Conservation (phyloP, 768 basidiomycete species). For the Trametes coccinea region DNA sequence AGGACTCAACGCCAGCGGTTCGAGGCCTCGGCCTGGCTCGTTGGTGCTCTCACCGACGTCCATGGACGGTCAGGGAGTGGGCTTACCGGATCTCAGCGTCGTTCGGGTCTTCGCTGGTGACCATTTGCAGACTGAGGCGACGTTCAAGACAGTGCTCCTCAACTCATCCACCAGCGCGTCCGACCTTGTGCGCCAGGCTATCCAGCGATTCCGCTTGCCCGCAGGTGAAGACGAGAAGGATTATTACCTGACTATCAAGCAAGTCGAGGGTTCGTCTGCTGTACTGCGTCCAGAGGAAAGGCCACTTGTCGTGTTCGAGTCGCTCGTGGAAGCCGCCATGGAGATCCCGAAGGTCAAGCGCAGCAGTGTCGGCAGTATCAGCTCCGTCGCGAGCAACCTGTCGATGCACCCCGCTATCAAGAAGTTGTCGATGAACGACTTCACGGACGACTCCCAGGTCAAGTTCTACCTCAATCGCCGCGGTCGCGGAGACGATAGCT, state of each 20-base stretch:
- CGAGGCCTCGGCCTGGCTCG: constrained; percentile 73
- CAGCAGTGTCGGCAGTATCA: constrained; percentile 91
- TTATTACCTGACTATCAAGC: constrained; percentile 92
- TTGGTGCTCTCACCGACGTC: constrained; percentile 64
- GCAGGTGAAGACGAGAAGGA: constrained; percentile 53
- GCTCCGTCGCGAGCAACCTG: constrained; percentile 88
- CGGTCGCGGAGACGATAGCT: constrained; percentile 45
- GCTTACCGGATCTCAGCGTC: constrained; percentile 85
- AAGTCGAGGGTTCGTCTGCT: constrained; percentile 85
- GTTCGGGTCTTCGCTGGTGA: constrained; percentile 95
- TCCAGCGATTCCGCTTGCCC: constrained; percentile 89
- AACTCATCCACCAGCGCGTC: constrained; percentile 81
- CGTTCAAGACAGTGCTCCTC: constrained; percentile 96
- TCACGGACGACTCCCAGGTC: constrained; percentile 94
- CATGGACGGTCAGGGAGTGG: constrained; percentile 60
- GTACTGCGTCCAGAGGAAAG: constrained; percentile 69
- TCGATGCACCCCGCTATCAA: constrained; percentile 95
- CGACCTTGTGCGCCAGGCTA: constrained; percentile 88
- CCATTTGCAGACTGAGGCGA: constrained; percentile 88
- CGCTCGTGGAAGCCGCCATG: constrained; percentile 76
- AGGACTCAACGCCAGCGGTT: constrained; percentile 41
- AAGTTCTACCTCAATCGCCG: constrained; percentile 92
- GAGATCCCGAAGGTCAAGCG: constrained; percentile 87
- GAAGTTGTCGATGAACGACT: constrained; percentile 95
- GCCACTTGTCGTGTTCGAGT: constrained; percentile 89